A percentile compares a stretch with the other conserved stretches of the same genome.
These are phyloP conservation scores for Apiosordaria backusii DNA, from an alignment of 495 filamentous ascomycete species.

Conservation along the genomic window DNA sequence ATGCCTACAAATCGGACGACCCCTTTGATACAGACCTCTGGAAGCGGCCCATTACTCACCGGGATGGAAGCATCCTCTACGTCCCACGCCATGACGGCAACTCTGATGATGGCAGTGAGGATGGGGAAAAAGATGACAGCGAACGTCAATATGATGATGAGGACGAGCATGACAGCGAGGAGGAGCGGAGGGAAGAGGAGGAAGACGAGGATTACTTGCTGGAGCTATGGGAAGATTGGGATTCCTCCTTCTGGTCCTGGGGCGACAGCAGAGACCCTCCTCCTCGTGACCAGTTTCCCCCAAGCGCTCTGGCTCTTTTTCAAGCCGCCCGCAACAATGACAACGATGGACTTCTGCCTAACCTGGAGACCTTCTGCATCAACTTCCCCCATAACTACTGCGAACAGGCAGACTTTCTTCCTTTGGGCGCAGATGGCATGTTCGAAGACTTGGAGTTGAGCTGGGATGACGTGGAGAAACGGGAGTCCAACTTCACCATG, in stretches of 20 bases:
- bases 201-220: background rate
- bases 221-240: background rate
- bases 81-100: background rate
- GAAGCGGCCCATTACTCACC: background rate
- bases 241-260: background rate
- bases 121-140: background rate
- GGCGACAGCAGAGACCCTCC: background rate
- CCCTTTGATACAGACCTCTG: background rate
- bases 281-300: background rate
- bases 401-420: background rate
- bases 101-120: background rate
- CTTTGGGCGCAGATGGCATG: background rate
- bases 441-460: background rate
- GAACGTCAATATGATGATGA: too few species aligned
- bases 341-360: background rate
- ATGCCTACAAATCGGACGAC: slow-evolving; percentile 4
- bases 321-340: background rate
- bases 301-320: background rate
- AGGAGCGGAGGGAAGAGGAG: background rate
- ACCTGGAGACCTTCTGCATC: background rate
- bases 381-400: slow-evolving; percentile 7
- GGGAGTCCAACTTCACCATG: slow-evolving; percentile 1
- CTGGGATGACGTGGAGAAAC: background rate
- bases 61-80: background rate
- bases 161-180: background rate